phyloP scores from a whole-genome alignment of 1,284 basidiomycete genomes.

The Moesziomyces antarcticus region DNA sequence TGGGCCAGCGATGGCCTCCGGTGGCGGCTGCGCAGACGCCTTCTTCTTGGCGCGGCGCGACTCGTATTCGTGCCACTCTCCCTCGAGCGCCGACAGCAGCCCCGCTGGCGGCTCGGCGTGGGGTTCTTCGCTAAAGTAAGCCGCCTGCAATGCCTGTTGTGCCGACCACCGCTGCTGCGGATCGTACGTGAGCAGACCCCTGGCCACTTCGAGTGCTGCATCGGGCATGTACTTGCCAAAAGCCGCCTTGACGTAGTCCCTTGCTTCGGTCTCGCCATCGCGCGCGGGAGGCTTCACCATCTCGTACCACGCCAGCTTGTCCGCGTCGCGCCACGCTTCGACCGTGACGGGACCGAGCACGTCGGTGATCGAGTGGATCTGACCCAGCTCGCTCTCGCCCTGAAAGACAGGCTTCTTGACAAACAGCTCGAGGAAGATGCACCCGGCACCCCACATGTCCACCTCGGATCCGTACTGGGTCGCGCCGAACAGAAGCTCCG shows the following conservation, averaged over 20 bases:
- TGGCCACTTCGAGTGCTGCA: slow-evolving; percentile 84
- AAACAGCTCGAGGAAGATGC: slow-evolving; percentile 98
- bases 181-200: slow-evolving; percentile 83
- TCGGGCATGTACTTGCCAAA: slow-evolving; percentile 41
- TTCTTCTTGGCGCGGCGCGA: slow-evolving; percentile 53
- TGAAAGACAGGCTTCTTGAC: slow-evolving; percentile 94
- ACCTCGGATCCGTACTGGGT: slow-evolving; percentile 97
- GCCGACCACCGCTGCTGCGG: slow-evolving; percentile 83
- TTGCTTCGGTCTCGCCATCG: slow-evolving; percentile 72
- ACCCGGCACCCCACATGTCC: slow-evolving; percentile 99
- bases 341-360: slow-evolving; percentile 87
- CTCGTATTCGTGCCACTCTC: slow-evolving; percentile 95
- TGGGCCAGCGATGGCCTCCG: neutral
- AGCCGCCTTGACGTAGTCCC: slow-evolving; percentile 71
- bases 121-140: slow-evolving; percentile 88
- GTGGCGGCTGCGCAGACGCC: slow-evolving; percentile 13
- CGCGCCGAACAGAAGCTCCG: slow-evolving; percentile 93
- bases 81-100: slow-evolving; percentile 74
- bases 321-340: slow-evolving; percentile 84
- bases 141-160: slow-evolving; percentile 78
- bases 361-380: slow-evolving; percentile 90
- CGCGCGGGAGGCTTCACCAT: slow-evolving; percentile 81
- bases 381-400: slow-evolving; percentile 95
- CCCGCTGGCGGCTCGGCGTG: slow-evolving; percentile 75
- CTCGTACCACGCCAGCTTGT: slow-evolving; percentile 95